Conservation (phyloP, 2,329 filamentous ascomycete species). For the Dactylonectria estremocensis region DNA sequence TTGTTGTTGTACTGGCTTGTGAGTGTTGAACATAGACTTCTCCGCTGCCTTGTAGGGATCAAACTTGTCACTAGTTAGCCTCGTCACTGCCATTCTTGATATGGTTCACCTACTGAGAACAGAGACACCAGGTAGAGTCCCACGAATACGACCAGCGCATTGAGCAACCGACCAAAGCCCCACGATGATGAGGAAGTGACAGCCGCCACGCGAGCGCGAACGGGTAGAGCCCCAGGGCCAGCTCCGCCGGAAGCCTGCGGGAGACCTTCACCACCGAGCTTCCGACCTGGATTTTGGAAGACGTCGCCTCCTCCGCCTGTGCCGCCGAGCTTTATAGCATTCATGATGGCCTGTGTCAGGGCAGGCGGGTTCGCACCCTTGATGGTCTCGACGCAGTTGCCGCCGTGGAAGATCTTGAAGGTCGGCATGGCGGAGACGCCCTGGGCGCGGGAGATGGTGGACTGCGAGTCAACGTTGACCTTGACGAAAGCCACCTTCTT, state of each 20-base stretch:
- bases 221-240: conserved; percentile 9
- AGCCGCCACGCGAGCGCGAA: conserved; percentile 41
- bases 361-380: conserved; percentile 85
- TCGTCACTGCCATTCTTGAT: conserved; percentile 21
- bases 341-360: conserved; percentile 83
- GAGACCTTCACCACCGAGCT: conserved; percentile 63
- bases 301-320: conserved; percentile 61
- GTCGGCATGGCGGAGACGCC: conserved; percentile 92
- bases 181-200: conserved; percentile 30
- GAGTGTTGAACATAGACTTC: conserved; percentile 71
- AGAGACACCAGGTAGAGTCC: conserved; percentile 74
- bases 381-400: conserved; percentile 81
- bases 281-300: conserved; percentile 71
- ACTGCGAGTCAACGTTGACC: conserved; percentile 89
- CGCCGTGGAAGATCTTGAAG: conserved; percentile 90
- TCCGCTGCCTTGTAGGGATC: conserved; percentile 75
- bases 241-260: conserved; percentile 17
- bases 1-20: conserved; percentile 54
- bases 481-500: conserved; percentile 91
- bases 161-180: conserved; percentile 63
- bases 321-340: conserved; percentile 70
- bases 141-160: conserved; percentile 68
- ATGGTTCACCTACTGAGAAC: conserved; percentile 66
- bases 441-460: conserved; percentile 82
- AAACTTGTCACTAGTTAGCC: conserved; percentile 60